phyloP scores from a whole-genome alignment of 352 stramenopile species.

The Phytophthora pseudosyringae region DNA sequence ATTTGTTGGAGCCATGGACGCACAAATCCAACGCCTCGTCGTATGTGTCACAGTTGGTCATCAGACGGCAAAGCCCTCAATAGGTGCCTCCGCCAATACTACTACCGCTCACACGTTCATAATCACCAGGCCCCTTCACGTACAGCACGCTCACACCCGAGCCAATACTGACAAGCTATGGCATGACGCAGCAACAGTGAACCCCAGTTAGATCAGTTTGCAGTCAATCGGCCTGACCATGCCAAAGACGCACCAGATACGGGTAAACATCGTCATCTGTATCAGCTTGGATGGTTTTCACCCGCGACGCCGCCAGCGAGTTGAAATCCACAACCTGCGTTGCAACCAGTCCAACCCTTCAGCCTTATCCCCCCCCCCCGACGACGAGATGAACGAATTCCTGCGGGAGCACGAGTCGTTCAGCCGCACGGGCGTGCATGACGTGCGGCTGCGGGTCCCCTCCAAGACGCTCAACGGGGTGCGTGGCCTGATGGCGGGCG shows the following conservation, averaged over 20 bases:
- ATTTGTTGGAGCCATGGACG: conserved; percentile 80
- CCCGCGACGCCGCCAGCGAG: conserved; percentile 71
- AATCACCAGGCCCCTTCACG: conserved; percentile 93
- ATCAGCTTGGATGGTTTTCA: conserved; percentile 83
- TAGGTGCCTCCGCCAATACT: conserved; percentile 99
- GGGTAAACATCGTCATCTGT: conserved; percentile 84
- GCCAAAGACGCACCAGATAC: conserved; percentile 65
- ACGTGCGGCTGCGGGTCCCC: conserved; percentile 87
- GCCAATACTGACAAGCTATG: conserved; percentile 96
- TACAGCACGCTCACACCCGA: conserved; percentile 98
- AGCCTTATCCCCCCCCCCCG: conserved; percentile 6
- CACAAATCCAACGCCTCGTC: conserved; percentile 86
- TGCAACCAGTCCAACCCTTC: conserved; percentile 3
- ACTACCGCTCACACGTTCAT: conserved; percentile 97
- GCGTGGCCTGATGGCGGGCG: too few relatives aligned
- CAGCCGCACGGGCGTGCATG: conserved; percentile 84
- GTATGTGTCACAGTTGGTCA: conserved; percentile 91
- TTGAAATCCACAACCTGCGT: conserved; percentile 80
- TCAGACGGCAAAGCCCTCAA: conserved; percentile 96
- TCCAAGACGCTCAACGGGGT: conserved; percentile 91
- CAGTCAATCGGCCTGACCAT: neutral
- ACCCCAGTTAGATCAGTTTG: conserved; percentile 4
- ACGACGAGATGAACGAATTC: conserved; percentile 88
- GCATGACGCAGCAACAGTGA: neutral
- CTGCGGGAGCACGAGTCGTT: conserved; percentile 83